Evolutionary conservation across 148 eudicot species (phyloP).

Genomic region (Fagopyrum esculentum): DNA sequence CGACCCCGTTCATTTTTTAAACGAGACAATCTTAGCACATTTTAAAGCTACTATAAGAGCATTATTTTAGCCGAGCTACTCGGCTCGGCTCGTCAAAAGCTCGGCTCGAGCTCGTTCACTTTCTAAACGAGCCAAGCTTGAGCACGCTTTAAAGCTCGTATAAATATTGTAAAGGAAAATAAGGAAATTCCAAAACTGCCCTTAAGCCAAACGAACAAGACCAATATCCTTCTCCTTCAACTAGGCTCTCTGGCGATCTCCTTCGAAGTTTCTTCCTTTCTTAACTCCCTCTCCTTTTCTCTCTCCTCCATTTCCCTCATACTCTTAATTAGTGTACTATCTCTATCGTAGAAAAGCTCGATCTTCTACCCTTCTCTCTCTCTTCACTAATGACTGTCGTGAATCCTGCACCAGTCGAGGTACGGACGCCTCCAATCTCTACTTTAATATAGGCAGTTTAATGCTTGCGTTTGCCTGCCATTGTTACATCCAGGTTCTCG

Average conservation of each 20-base stretch:
- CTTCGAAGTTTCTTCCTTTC: neutral
- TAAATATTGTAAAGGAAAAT: neutral
- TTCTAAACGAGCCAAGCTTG: too few relatives aligned
- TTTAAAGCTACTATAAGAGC: too few relatives aligned
- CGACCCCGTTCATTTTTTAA: too few relatives aligned
- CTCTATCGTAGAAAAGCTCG: conserved; percentile 1
- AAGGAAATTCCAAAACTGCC: conserved; percentile 5
- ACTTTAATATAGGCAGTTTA: neutral
- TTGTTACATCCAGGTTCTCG: neutral
- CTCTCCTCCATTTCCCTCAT: neutral
- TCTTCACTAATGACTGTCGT: conserved; percentile 44
- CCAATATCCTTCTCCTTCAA: conserved; percentile 7
- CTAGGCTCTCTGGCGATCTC: conserved; percentile 13
- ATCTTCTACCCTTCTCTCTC: conserved; percentile 6
- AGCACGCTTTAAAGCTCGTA: too few relatives aligned
- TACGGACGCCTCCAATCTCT: conserved; percentile 17
- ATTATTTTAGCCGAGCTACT: too few relatives aligned
- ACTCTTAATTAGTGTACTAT: conserved; percentile 4
- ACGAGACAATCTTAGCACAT: too few relatives aligned
- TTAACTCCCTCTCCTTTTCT: neutral
- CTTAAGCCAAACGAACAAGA: conserved; percentile 6
- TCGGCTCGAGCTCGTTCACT: too few relatives aligned
- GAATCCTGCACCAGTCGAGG: conserved; percentile 59
- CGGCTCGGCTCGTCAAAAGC: too few relatives aligned
- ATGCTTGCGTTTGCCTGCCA: neutral